phyloP scores from a whole-genome alignment of 1,284 basidiomycete genomes.

The Lentinula novae-zelandiae region DNA sequence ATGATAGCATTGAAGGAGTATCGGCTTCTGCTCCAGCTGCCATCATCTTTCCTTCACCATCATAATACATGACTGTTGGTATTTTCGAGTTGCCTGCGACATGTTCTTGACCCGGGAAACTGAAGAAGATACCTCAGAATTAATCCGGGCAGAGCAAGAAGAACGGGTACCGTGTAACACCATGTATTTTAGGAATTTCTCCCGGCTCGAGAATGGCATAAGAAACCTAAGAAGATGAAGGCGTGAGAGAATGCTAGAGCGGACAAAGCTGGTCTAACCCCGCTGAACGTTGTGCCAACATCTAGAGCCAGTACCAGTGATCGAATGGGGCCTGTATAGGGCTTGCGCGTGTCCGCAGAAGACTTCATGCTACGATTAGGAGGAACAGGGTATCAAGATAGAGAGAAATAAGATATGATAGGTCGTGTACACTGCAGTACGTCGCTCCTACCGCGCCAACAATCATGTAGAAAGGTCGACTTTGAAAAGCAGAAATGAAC shows the following conservation, averaged over 20 bases:
- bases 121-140: constrained; percentile 23
- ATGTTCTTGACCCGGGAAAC: constrained; percentile 79
- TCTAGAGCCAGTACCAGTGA: constrained; percentile 72
- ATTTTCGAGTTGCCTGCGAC: constrained; percentile 82
- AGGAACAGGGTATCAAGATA: constrained; percentile 11
- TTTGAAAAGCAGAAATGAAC: not conserved
- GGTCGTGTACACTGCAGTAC: not conserved
- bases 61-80: constrained; percentile 71
- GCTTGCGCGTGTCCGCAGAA: constrained; percentile 59
- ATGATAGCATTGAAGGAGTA: constrained; percentile 46
- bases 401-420: constrained; percentile 8
- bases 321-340: constrained; percentile 58
- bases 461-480: not conserved
- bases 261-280: constrained; percentile 33
- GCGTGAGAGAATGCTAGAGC: constrained; percentile 4
- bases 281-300: constrained; percentile 74
- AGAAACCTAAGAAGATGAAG: constrained; percentile 41
- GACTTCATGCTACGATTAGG: constrained; percentile 32
- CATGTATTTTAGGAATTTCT: constrained; percentile 69
- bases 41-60: constrained; percentile 55
- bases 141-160: not conserved
- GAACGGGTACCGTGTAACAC: constrained; percentile 57
- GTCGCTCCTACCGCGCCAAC: not conserved
- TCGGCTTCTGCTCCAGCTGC: constrained; percentile 76
- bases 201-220: constrained; percentile 74